These are phyloP conservation scores for Begonia fuchsioides DNA, from an alignment of 306 rosid species.

Conservation along the genomic window DNA sequence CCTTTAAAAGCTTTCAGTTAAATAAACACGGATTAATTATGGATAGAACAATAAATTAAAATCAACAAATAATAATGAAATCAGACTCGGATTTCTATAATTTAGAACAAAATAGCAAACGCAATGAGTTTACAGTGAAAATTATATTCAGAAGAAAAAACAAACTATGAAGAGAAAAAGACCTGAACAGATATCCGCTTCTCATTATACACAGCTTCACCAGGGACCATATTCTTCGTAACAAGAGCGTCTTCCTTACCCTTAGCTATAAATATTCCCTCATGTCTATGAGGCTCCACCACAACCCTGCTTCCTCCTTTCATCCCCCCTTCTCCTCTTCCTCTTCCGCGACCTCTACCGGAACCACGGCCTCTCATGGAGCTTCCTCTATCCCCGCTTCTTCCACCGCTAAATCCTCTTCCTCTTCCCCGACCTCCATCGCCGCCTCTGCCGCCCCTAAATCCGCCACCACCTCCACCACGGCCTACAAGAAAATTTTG, in stretches of 20 bases:
- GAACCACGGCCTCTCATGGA: conserved; percentile 12
- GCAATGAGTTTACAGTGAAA: neutral
- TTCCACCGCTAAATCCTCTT: conserved; percentile 5
- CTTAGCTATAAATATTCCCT: conserved; percentile 63
- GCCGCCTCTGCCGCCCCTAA: conserved; percentile 1
- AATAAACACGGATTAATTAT: too few species aligned
- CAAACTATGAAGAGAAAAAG: neutral
- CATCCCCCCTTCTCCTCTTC: conserved; percentile 25
- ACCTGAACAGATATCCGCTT: too few species aligned
- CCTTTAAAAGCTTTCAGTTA: too few species aligned
- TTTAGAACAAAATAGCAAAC: too few species aligned
- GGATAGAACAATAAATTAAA: too few species aligned
- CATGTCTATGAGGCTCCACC: conserved; percentile 44
- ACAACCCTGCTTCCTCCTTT: conserved; percentile 28
- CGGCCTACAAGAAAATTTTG: conserved; percentile 13
- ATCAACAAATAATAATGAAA: too few species aligned
- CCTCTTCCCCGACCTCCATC: conserved; percentile 3
- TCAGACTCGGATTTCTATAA: too few species aligned
- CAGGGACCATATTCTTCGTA: too few species aligned
- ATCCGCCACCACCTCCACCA: conserved; percentile 23
- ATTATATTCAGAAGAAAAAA: neutral
- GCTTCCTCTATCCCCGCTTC: conserved; percentile 3
- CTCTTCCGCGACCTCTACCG: conserved; percentile 8
- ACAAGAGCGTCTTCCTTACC: conserved; percentile 83
- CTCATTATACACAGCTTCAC: too few species aligned